Base-by-base conservation (phyloP, 768 basidiomycete genomes). In the Leccinum broughii region DNA sequence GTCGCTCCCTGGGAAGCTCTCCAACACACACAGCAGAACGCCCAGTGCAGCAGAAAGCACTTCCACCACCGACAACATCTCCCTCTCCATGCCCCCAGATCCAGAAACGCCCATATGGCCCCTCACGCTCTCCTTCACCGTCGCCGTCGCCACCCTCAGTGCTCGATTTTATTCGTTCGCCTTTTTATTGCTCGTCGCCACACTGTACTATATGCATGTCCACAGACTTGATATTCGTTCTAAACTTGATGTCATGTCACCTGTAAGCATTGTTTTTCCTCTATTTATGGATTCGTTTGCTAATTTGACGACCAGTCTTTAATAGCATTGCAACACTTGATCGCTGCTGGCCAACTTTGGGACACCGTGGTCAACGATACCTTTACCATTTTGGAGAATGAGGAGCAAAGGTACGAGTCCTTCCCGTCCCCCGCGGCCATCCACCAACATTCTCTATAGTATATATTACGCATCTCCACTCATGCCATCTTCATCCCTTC, bases 311-410 rank as follows among this genome's bases (percentile, higher is more conserved):
- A 10, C 35, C 60, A 92, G 89, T 86, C 88, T 53, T 75, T 90
- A 64, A 79, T 81, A 64, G 80, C 85, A 34, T 78, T 93, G 46
- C 82, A 87, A 58, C 84, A 89, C 52, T 78, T 93, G 58, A 82
- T 90, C 64, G 72, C 77, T 53, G 84, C 90, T 49, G 88, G 88
- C 57, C 79, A 83, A 53, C 74, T 83, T 26, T 93, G 91, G 92
- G 89, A 92, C 62, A 82, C 86, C 8, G 80, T 85, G 51, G 81
- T 93, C 17, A 85, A 86, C 64, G 87, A 91, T 65, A 84, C 88
- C 8, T 78, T 92, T 60, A 75, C 75, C 35, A 75, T 82, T 41
- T 75, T 93, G 50, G 89, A 93, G 64, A 83, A 77, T 30, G 90
- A 92, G 64, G 90, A 92, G 67, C 81, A 75, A 68, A 85, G 78